A percentile compares a stretch with the other conserved stretches of the same genome.
phyloP scores from a whole-genome alignment of 1,284 basidiomycete genomes.

The Austroboletus novae-zelandiae region DNA sequence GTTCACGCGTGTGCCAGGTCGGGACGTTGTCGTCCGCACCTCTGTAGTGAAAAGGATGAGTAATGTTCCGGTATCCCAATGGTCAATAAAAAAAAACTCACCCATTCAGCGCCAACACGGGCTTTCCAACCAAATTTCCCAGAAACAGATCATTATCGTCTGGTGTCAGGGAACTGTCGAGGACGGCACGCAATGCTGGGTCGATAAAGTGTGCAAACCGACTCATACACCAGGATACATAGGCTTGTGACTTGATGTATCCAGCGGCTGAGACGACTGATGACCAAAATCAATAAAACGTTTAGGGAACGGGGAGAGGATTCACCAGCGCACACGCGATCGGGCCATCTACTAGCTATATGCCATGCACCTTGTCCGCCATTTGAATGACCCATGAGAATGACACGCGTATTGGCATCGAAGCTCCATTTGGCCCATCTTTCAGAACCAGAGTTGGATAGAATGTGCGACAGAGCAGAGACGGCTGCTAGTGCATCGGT shows the following conservation, averaged over 20 bases:
- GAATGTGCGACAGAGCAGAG: slow-evolving; percentile 50
- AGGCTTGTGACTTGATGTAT: slow-evolving; percentile 83
- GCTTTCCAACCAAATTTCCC: slow-evolving; percentile 69
- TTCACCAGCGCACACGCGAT: slow-evolving; percentile 66
- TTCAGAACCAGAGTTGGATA: slow-evolving; percentile 29
- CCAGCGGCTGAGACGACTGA: slow-evolving; percentile 70
- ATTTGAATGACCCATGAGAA: slow-evolving; percentile 87
- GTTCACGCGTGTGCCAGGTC: slow-evolving; percentile 73
- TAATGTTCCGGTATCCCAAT: neutral
- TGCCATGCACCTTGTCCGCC: slow-evolving; percentile 92
- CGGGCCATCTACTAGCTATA: slow-evolving; percentile 71
- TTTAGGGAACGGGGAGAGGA: neutral
- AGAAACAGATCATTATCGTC: slow-evolving; percentile 88
- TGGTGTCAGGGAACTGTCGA: slow-evolving; percentile 69
- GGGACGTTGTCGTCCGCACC: slow-evolving; percentile 78
- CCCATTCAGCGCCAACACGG: slow-evolving; percentile 79
- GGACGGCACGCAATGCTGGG: slow-evolving; percentile 65
- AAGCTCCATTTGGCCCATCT: slow-evolving; percentile 46
- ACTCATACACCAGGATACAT: slow-evolving; percentile 71
- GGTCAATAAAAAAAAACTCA: slow-evolving; percentile 29
- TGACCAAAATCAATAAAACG: neutral
- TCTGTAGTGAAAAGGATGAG: slow-evolving; percentile 34
- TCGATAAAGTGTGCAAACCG: slow-evolving; percentile 78
- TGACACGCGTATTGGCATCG: slow-evolving; percentile 40
- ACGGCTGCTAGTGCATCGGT: slow-evolving; percentile 59